Evolutionary conservation across 2,329 filamentous ascomycete genomes (phyloP).

Genomic region (Trichoderma lentiforme): DNA sequence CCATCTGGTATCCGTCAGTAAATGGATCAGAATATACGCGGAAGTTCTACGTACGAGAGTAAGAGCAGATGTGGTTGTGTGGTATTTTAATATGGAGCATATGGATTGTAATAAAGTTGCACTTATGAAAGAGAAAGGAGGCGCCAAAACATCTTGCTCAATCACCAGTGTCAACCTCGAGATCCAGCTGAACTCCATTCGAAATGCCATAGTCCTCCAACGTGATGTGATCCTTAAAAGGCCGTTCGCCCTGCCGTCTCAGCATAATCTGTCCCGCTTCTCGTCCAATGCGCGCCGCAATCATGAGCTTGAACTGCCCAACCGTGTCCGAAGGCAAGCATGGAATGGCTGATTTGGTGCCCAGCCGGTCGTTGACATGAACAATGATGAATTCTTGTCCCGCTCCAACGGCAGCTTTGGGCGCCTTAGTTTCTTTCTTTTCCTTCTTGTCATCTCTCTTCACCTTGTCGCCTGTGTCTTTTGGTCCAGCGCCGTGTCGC

Average conservation of each 20-base stretch:
- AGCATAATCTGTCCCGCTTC: constrained; percentile 89
- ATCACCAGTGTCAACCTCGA: constrained; percentile 61
- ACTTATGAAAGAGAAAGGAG: not conserved
- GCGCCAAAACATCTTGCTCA: constrained; percentile 32
- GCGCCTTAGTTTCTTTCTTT: constrained; percentile 30
- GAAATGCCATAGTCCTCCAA: constrained; percentile 92
- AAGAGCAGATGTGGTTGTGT: not conserved
- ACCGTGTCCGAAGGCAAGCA: constrained; percentile 83
- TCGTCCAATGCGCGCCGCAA: constrained; percentile 82
- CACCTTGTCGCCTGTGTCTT: constrained; percentile 35
- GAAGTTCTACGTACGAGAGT: not conserved
- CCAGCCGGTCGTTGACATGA: constrained; percentile 89
- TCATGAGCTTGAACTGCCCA: constrained; percentile 84
- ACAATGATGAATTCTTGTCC: constrained; percentile 88
- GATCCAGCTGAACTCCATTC: constrained; percentile 73
- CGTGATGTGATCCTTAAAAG: constrained; percentile 87
- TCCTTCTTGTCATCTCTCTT: constrained; percentile 43
- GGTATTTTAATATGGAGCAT: not conserved
- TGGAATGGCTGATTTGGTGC: constrained; percentile 91
- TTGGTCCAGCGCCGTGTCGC: constrained; percentile 27
- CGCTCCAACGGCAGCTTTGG: constrained; percentile 28
- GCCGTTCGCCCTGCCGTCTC: constrained; percentile 85
- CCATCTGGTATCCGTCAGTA: not conserved
- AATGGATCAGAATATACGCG: not conserved
- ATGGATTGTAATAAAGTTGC: not conserved